These are phyloP conservation scores for Scytalidium sp. DNA, from an alignment of 2,329 filamentous ascomycete genomes.

Conservation along the genomic window DNA sequence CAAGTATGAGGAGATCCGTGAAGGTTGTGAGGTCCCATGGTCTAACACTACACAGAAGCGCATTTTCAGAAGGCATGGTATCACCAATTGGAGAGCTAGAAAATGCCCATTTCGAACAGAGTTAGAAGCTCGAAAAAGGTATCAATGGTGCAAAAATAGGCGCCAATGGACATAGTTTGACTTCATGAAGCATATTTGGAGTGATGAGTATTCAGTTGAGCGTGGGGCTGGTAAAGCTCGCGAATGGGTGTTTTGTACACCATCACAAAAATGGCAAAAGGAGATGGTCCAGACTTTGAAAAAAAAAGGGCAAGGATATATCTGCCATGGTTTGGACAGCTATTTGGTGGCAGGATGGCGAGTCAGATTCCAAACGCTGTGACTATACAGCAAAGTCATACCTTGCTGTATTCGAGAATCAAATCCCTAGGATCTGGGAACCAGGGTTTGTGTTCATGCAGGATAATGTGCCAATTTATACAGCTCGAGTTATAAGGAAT, in stretches of 20 bases:
- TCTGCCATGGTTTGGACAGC: slow-evolving; percentile 3
- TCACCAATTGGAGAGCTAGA: neutral
- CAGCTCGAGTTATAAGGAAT: slow-evolving; percentile 5
- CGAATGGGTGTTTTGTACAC: neutral
- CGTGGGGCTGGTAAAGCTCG: neutral
- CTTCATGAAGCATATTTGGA: neutral
- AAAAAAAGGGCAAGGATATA: slow-evolving; percentile 5
- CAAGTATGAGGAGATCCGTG: neutral
- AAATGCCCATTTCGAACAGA: neutral
- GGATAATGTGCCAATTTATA: slow-evolving; percentile 22
- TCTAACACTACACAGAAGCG: neutral
- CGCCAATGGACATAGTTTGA: neutral
- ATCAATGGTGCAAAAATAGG: neutral
- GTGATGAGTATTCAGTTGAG: neutral
- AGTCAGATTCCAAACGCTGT: neutral
- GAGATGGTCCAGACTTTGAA: neutral
- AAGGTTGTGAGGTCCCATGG: neutral
- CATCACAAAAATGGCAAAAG: neutral
- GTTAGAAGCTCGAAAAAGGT: neutral
- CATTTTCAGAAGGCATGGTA: neutral
- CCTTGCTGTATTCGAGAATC: slow-evolving; percentile 2
- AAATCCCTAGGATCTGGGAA: neutral
- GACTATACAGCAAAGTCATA: slow-evolving; percentile 1
- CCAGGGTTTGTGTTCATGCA: slow-evolving; percentile 16
- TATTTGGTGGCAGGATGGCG: neutral